phyloP scores from a whole-genome alignment of 164 flowering plant genomes.

The Vitis cinerea region DNA sequence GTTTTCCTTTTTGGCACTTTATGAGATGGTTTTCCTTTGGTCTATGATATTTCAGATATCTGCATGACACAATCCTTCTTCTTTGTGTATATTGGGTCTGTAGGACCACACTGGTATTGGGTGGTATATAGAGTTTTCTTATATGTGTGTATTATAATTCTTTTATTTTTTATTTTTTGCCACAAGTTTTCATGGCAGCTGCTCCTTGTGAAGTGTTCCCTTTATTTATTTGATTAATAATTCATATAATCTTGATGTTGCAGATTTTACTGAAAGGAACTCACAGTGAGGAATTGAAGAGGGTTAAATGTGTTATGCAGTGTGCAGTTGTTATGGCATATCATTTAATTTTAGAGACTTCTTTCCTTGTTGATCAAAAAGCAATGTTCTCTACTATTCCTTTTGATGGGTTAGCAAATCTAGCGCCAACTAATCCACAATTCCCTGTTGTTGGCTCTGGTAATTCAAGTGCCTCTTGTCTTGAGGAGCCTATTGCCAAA shows the following conservation, averaged over 20 bases:
- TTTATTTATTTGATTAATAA: background rate
- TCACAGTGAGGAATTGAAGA: conserved; percentile 78
- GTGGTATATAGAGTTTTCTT: too few relatives aligned
- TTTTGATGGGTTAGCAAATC: conserved; percentile 24
- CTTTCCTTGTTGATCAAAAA: conserved; percentile 75
- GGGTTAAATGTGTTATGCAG: conserved; percentile 67
- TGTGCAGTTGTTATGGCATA: conserved; percentile 78
- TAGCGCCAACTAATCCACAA: conserved; percentile 13
- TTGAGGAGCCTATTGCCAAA: conserved; percentile 21
- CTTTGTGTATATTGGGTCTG: too few relatives aligned
- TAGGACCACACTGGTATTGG: too few relatives aligned
- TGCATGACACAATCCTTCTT: too few relatives aligned
- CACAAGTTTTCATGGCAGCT: background rate
- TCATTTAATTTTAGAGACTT: conserved; percentile 79
- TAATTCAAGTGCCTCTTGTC: conserved; percentile 14
- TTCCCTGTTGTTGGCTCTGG: conserved; percentile 15
- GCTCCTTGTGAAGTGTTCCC: background rate
- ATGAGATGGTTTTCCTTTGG: too few relatives aligned
- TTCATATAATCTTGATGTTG: conserved; percentile 10
- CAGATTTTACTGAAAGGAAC: conserved; percentile 96
- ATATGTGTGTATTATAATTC: too few relatives aligned
- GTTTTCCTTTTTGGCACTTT: too few relatives aligned
- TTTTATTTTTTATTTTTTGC: too few relatives aligned
- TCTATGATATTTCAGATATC: too few relatives aligned
- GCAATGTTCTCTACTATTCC: conserved; percentile 66